Percentiles rank a stretch among this genome's conserved stretches.
Evolutionary conservation across 257 asterid genomes (phyloP).

Genomic region (Primulina eburnea): DNA sequence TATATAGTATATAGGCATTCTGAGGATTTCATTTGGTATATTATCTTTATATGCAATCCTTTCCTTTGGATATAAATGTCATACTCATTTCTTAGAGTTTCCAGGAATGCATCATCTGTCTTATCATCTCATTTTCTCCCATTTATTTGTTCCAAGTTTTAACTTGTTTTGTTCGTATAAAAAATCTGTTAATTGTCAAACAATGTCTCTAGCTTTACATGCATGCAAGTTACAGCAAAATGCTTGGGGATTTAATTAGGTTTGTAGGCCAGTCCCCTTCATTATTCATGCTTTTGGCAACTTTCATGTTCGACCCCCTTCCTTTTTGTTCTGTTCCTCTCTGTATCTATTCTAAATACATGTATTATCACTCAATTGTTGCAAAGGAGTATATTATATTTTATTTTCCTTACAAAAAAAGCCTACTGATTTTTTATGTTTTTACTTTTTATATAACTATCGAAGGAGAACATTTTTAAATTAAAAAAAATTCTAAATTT

Average conservation of each 20-base stretch:
- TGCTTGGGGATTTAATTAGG: slow-evolving; percentile 30
- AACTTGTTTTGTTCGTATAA: background rate
- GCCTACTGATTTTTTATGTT: no score
- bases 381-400: background rate
- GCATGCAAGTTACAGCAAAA: slow-evolving; percentile 46
- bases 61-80: no score
- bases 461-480: no score
- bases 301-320: slow-evolving; percentile 34
- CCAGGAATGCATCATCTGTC: slow-evolving; percentile 36
- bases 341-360: slow-evolving; percentile 5
- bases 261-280: slow-evolving; percentile 41
- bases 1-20: no score
- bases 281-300: slow-evolving; percentile 42
- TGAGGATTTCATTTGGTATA: no score
- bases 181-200: background rate
- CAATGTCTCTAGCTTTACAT: slow-evolving; percentile 19
- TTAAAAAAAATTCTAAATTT: no score
- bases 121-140: slow-evolving; percentile 15
- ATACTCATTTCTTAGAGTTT: no score
- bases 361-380: slow-evolving; percentile 37
- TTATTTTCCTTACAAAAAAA: no score
- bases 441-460: no score
- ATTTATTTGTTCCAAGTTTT: no score
- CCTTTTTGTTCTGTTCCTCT: slow-evolving; percentile 10
- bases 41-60: no score